Evolutionary conservation across 192 early-diverging fungal genomes (phyloP), one percentile per base, ranked within the genome.

Genomic region (Gryganskiella cystojenkinii): DNA sequence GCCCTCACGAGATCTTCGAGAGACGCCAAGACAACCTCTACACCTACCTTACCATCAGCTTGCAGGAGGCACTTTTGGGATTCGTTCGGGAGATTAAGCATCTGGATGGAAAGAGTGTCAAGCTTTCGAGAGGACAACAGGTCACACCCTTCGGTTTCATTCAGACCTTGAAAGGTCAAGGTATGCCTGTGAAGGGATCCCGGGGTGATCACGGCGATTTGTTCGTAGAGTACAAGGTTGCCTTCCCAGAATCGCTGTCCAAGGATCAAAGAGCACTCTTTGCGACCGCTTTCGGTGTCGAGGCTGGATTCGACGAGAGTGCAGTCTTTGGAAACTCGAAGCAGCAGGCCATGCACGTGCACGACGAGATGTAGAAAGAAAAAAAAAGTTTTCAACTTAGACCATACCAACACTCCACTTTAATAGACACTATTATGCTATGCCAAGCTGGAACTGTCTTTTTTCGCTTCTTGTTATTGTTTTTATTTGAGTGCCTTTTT

Each of bases 141-240:
- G 82, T 84, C 7, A 88, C 91, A 14, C 84, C 86, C 25, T 83
- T 84, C 67, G 95, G 93, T 7, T 93, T 89, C 80, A 90, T 98
- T 1, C 90, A 98, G 74, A 83, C 70, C 47, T 81, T 99, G 37
- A 71, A 84, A 40, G 92, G 91, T 15, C 85, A 94, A 73, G 96
- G 95, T n/a, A 98, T 99, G 96, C 97, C 98, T 9, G 69, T 81
- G 30, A 80, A 87, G 55, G 80, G 87, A 40, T 81, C 80, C 28
- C 68, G 84, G 8, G 76, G 82, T 15, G 85, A 93, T 52, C 73
- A 85, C 25, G 94, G 95, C 24, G 87, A 95, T 61, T 67, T 99
- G 45, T 98, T 86, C 81, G 90, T 98, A 31, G 91, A 97, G 54
- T 99, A 97, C 82, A 86, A 83, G 45, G 91, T 98, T 20, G 82